These are phyloP conservation scores for Arxiozyma heterogenica DNA, from an alignment of 1,139 yeast species.

Conservation along the genomic window DNA sequence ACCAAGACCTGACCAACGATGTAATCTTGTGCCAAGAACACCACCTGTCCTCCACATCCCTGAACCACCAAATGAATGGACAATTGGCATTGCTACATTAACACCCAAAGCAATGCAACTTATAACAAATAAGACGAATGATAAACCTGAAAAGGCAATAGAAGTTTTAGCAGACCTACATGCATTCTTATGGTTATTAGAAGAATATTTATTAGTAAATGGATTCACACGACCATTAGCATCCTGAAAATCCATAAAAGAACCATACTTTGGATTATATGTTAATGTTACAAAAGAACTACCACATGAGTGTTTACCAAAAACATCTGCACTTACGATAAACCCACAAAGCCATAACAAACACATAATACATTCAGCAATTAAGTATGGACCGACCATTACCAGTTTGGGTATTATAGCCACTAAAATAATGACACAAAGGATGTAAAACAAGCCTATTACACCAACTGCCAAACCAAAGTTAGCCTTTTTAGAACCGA, in stretches of 20 bases:
- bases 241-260: slow-evolving; percentile 6
- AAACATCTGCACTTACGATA: slow-evolving; percentile 20
- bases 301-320: slow-evolving; percentile 19
- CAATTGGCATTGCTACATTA: slow-evolving; percentile 26
- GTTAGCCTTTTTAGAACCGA: slow-evolving; percentile 19
- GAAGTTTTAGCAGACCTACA: slow-evolving; percentile 30
- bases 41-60: slow-evolving; percentile 19
- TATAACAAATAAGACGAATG: slow-evolving; percentile 23
- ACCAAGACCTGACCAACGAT: slow-evolving; percentile 13
- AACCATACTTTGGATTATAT: slow-evolving; percentile 15
- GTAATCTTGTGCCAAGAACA: slow-evolving; percentile 12
- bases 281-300: slow-evolving; percentile 4
- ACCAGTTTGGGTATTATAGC: slow-evolving; percentile 12
- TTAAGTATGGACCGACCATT: slow-evolving; percentile 15
- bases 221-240: slow-evolving; percentile 17
- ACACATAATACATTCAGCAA: slow-evolving; percentile 16
- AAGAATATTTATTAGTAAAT: slow-evolving; percentile 15
- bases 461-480: slow-evolving; percentile 22
- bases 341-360: slow-evolving; percentile 24
- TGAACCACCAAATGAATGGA: slow-evolving; percentile 11
- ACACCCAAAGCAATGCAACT: slow-evolving; percentile 20
- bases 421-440: slow-evolving; percentile 10
- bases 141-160: slow-evolving; percentile 31
- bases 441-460: slow-evolving; percentile 18
- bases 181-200: slow-evolving; percentile 11